These are phyloP conservation scores for Tagetes patula DNA, from an alignment of 129 eudicot genomes.

Conservation along the genomic window DNA sequence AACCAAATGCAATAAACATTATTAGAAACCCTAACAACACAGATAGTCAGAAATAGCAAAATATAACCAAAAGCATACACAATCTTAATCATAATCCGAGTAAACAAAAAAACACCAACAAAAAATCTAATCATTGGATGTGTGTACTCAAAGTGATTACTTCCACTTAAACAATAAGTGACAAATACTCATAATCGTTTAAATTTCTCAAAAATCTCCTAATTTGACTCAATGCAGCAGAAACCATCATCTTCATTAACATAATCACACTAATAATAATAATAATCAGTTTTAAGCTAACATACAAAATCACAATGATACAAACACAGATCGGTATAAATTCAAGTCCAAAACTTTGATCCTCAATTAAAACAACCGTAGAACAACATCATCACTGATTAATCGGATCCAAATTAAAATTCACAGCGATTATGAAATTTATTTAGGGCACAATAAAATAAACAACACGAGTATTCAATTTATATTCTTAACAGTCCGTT, in stretches of 20 bases:
- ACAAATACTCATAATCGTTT: not conserved
- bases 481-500: not conserved
- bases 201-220: not conserved
- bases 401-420: conserved; percentile 9
- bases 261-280: not conserved
- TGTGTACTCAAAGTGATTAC: not conserved
- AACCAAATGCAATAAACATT: not conserved
- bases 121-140: not conserved
- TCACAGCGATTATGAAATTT: not conserved
- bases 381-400: conserved; percentile 6
- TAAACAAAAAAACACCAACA: not conserved
- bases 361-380: not conserved
- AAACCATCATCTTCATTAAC: not conserved
- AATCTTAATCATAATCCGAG: not conserved
- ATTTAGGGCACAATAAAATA: not conserved
- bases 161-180: not conserved
- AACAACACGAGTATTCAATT: not conserved
- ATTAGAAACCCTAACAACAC: conserved; percentile 3
- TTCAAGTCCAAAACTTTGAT: not conserved
- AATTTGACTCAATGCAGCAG: not conserved
- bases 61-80: not conserved
- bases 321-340: not conserved
- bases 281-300: not conserved
- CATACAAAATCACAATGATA: not conserved
- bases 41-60: not conserved